A percentile compares a stretch with the other conserved stretches of the same genome.
Conservation (phyloP, 345 rosid species). For the Murraya koenigii region DNA sequence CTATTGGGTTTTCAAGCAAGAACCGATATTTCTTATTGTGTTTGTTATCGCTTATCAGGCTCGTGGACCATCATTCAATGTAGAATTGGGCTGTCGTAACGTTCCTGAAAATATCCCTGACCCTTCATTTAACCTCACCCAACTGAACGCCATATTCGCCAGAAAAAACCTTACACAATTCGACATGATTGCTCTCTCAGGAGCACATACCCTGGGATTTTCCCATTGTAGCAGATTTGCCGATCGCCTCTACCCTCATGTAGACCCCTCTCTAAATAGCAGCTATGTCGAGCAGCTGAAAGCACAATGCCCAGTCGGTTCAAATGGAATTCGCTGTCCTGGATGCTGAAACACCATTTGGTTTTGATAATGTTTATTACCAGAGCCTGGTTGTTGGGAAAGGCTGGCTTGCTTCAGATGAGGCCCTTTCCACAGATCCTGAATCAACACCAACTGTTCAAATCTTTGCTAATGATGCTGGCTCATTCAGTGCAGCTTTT, state of each 20-base stretch:
- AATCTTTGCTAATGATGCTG: neutral
- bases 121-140: conserved; percentile 15
- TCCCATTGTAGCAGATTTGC: conserved; percentile 27
- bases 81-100: conserved; percentile 14
- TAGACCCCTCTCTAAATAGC: conserved; percentile 18
- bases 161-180: conserved; percentile 16
- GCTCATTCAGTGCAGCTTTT: neutral
- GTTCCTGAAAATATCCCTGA: conserved; percentile 4
- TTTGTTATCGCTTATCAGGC: neutral
- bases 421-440: neutral
- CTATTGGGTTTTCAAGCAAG: neutral
- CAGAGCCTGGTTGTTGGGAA: neutral
- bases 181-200: conserved; percentile 32
- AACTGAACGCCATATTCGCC: conserved; percentile 16
- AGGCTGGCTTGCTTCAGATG: neutral
- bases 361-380: conserved; percentile 5
- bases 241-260: conserved; percentile 11
- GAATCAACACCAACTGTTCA: neutral
- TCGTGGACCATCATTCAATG: conserved; percentile 17
- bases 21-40: neutral
- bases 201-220: conserved; percentile 31
- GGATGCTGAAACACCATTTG: neutral
- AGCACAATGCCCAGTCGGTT: conserved; percentile 4
- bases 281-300: conserved; percentile 15
- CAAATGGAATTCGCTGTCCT: neutral